phyloP scores from a whole-genome alignment of 345 rosid genomes.

The Moricandia moricandioides region DNA sequence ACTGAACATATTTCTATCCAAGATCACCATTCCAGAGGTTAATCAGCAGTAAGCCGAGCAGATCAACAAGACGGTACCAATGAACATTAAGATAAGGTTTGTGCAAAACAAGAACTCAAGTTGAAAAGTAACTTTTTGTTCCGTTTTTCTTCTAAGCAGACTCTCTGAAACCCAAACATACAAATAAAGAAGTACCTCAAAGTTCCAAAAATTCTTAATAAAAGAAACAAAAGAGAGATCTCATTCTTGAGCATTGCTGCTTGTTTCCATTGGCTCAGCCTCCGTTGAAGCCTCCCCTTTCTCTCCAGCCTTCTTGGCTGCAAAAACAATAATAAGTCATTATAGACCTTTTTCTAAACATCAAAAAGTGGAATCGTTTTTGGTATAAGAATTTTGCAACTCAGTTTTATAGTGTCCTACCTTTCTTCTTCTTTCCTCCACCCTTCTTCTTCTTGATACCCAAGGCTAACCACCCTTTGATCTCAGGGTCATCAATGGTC shows the following conservation, averaged over 20 bases:
- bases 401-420: constrained; percentile 23
- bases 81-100: background rate
- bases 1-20: background rate
- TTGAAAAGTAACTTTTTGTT: background rate
- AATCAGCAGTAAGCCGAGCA: background rate
- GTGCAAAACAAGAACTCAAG: background rate
- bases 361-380: too few relatives aligned
- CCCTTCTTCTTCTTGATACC: constrained; percentile 90
- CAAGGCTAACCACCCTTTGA: constrained; percentile 94
- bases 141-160: background rate
- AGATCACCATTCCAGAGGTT: background rate
- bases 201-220: background rate
- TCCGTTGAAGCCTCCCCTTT: constrained; percentile 57
- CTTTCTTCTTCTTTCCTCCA: constrained; percentile 99
- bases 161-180: background rate
- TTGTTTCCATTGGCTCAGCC: constrained; percentile 65
- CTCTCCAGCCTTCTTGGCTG: constrained; percentile 78
- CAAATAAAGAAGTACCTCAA: background rate
- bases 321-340: constrained; percentile 16
- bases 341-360: background rate
- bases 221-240: background rate
- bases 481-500: constrained; percentile 81
- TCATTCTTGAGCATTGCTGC: constrained; percentile 37
- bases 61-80: background rate
- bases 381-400: background rate